A percentile compares a stretch with the other conserved stretches of the same genome.
phyloP scores from a whole-genome alignment of 768 basidiomycete genomes.

The Agaricus blazei region DNA sequence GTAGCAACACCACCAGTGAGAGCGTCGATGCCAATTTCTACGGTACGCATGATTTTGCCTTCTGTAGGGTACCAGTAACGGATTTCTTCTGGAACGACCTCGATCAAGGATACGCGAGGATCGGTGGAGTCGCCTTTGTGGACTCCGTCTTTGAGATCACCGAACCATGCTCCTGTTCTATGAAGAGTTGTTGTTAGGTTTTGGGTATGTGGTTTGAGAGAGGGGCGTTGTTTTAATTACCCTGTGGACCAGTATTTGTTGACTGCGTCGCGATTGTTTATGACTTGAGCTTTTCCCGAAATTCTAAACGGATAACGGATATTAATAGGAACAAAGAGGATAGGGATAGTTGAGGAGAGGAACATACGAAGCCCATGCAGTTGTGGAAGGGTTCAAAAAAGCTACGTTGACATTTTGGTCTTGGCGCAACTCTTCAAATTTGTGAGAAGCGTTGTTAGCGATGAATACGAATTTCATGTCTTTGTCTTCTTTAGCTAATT shows the following conservation, averaged over 20 bases:
- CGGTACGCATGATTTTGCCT: constrained; percentile 48
- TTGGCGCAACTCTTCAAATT: constrained; percentile 72
- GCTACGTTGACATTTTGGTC: constrained; percentile 78
- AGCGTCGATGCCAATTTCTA: constrained; percentile 55
- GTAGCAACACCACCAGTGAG: constrained; percentile 57
- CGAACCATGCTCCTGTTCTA: constrained; percentile 76
- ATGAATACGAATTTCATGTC: constrained; percentile 62
- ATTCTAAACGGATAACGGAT: constrained; percentile 35
- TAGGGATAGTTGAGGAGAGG: background rate
- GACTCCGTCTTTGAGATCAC: constrained; percentile 78
- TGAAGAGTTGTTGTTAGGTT: background rate
- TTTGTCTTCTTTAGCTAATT: constrained; percentile 36
- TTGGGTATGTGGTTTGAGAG: background rate
- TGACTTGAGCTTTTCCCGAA: constrained; percentile 65
- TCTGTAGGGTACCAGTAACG: constrained; percentile 75
- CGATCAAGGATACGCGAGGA: constrained; percentile 74
- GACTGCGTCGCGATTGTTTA: constrained; percentile 57
- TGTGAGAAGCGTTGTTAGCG: constrained; percentile 67
- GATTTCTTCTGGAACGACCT: constrained; percentile 76
- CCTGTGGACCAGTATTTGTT: constrained; percentile 58
- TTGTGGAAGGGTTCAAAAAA: constrained; percentile 64
- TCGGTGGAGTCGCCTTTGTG: constrained; percentile 80
- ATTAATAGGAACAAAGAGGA: background rate
- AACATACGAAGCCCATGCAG: constrained; percentile 67
- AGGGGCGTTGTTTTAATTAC: constrained; percentile 24